Evolutionary conservation across 805 yeast species (phyloP), one percentile per base, ranked within the genome.

Genomic region (Wickerhamomyces canadensis): DNA sequence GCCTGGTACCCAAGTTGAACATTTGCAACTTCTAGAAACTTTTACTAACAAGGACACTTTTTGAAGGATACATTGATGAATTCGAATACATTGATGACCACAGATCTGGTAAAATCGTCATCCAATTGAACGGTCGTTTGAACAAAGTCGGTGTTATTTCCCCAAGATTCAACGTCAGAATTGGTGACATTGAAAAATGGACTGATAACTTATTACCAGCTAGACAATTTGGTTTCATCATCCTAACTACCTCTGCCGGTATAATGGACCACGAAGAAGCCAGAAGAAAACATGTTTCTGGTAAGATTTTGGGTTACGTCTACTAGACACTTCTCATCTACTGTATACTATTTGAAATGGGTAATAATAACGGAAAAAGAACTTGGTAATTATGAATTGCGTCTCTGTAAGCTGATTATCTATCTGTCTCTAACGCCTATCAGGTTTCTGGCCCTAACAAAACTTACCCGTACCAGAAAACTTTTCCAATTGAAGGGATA

Each of bases 261-360:
- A 89, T 89, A 64, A 88, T 89, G 95, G 97, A 91, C 81, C 98
- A 89, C 79, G 97, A 91, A 80, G 97, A 89, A 78, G 98, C 98
- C 64, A 86, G 95, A 83, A 84, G 97, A 82, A 91, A 89, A 85
- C 97, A 89, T 78, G 97, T 89, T 60, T 87, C 96, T 59, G 98
- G 98, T 73, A 89, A 89, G 81, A 84, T 89, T 73, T 84, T 89
- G 67, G 98, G 97, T 68, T 89, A 86, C 78, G 96, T 89, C 55
- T 89, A 89, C 84, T 89, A 84, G 43, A 44, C 22, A n/a, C n/a
- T 11, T 19, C 9, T 21, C 33, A 17, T 9, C 19, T 9, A 12
- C 4, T 19, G 21, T 23, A 13, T 9, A 23, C 16, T 21, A 31
- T 31, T 14, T 6, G 12, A 18, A 18, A 15, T 12, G 14, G 34